These are phyloP conservation scores for Penicillium canariense DNA, from an alignment of 495 filamentous ascomycete species.

Conservation along the genomic window DNA sequence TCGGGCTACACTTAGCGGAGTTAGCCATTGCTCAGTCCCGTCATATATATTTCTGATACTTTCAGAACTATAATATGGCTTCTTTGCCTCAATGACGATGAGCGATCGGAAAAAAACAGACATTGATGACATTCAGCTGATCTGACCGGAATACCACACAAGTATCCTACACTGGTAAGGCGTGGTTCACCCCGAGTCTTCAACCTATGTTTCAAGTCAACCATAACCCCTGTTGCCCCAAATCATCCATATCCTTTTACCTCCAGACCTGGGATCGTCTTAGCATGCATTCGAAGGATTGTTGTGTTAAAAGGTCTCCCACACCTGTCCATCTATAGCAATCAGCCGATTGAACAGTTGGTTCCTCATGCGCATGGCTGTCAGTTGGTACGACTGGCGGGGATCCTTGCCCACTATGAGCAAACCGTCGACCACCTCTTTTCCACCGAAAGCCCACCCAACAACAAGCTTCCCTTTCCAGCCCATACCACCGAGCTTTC, in stretches of 20 bases:
- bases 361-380: slow-evolving; percentile 70
- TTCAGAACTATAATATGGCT: too few species aligned
- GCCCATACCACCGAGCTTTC: slow-evolving; percentile 79
- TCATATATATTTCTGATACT: too few species aligned
- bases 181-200: not conserved
- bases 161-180: not conserved
- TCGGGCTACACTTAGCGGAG: too few species aligned
- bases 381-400: slow-evolving; percentile 58
- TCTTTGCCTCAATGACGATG: too few species aligned
- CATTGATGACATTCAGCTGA: not conserved
- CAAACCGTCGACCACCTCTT: slow-evolving; percentile 76
- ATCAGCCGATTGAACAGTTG: slow-evolving; percentile 84
- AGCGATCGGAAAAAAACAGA: not conserved
- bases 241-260: not conserved
- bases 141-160: not conserved
- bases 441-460: slow-evolving; percentile 69
- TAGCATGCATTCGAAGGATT: slow-evolving; percentile 16
- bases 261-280: slow-evolving; percentile 25
- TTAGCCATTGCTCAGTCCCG: too few species aligned
- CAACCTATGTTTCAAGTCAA: not conserved
- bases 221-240: not conserved
- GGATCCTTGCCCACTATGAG: slow-evolving; percentile 57
- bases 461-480: slow-evolving; percentile 89
- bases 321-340: slow-evolving; percentile 82
- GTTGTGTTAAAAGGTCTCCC: slow-evolving; percentile 68